These are phyloP conservation scores for Skeletonema grethae DNA, from an alignment of 108 stramenopile genomes.

Conservation along the genomic window DNA sequence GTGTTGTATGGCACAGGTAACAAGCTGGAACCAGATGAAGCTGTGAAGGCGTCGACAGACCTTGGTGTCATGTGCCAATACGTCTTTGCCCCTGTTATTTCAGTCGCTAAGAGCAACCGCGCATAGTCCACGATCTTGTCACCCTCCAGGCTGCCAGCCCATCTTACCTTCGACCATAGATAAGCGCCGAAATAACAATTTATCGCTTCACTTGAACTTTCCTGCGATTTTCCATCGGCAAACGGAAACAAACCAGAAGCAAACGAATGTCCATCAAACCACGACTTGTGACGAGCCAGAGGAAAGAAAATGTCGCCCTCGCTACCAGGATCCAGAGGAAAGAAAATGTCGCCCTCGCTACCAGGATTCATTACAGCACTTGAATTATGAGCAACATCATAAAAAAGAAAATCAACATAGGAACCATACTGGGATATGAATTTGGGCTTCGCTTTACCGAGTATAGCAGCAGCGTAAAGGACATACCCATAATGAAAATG, in stretches of 20 bases:
- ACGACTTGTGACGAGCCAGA: conserved; percentile 76
- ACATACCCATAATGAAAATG: conserved; percentile 81
- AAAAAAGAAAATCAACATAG: conserved; percentile 72
- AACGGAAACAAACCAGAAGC: conserved; percentile 87
- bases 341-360: conserved; percentile 49
- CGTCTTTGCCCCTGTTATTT: conserved; percentile 84
- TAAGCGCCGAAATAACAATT: conserved; percentile 96
- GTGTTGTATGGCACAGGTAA: conserved; percentile 27
- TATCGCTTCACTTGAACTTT: conserved; percentile 94
- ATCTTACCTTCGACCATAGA: conserved; percentile 84
- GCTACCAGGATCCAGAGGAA: conserved; percentile 50
- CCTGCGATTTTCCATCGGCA: conserved; percentile 95
- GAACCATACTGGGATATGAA: conserved; percentile 70
- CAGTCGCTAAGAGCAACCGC: conserved; percentile 78
- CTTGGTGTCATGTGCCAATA: conserved; percentile 90
- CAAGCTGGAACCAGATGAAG: not conserved
- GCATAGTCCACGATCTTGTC: conserved; percentile 67
- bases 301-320: conserved; percentile 67
- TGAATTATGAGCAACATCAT: conserved; percentile 75
- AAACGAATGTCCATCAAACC: conserved; percentile 91
- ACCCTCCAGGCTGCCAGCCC: conserved; percentile 50
- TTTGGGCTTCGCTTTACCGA: conserved; percentile 60
- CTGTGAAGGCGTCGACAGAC: conserved; percentile 1
- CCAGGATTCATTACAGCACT: conserved; percentile 48
- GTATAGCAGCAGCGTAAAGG: conserved; percentile 76